Percentiles rank a stretch among this genome's conserved stretches.
phyloP scores from a whole-genome alignment of 192 early-diverging fungal species.

The Coemansia sp. region DNA sequence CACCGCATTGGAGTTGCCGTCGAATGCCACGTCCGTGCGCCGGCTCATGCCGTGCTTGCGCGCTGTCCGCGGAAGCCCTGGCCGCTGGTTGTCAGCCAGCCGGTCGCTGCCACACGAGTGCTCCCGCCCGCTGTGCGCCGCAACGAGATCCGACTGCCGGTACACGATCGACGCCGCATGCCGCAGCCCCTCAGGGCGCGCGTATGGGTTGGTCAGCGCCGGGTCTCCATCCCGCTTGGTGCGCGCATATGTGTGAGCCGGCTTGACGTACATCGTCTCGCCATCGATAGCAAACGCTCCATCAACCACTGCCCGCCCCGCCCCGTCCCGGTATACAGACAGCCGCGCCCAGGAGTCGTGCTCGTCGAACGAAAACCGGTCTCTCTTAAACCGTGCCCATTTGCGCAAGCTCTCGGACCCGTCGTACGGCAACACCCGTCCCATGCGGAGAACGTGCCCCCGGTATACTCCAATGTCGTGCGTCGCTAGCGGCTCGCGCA shows the following conservation, averaged over 20 bases:
- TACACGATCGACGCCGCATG: conserved; percentile 58
- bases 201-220: conserved; percentile 26
- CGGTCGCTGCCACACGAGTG: conserved; percentile 26
- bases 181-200: conserved; percentile 20
- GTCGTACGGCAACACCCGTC: conserved; percentile 19
- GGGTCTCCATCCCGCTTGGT: conserved; percentile 59
- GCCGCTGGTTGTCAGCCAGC: conserved; percentile 14
- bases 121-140: conserved; percentile 1
- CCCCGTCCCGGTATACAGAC: conserved; percentile 39
- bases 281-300: conserved; percentile 58
- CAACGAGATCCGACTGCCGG: conserved; percentile 60
- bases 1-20: conserved; percentile 23
- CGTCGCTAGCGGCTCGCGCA: conserved; percentile 13
- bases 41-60: conserved; percentile 20
- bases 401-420: conserved; percentile 24
- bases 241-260: conserved; percentile 53
- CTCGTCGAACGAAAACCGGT: conserved; percentile 44
- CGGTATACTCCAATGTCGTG: conserved; percentile 59
- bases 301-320: conserved; percentile 54
- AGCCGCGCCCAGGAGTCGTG: conserved; percentile 56
- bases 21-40: conserved; percentile 25
- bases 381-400: conserved; percentile 30
- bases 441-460: conserved; percentile 49
- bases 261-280: conserved; percentile 62
- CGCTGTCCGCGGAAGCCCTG: conserved; percentile 13